These are phyloP conservation scores for Phyllosticta capitalensis DNA, from an alignment of 2,329 filamentous ascomycete genomes.

Conservation along the genomic window DNA sequence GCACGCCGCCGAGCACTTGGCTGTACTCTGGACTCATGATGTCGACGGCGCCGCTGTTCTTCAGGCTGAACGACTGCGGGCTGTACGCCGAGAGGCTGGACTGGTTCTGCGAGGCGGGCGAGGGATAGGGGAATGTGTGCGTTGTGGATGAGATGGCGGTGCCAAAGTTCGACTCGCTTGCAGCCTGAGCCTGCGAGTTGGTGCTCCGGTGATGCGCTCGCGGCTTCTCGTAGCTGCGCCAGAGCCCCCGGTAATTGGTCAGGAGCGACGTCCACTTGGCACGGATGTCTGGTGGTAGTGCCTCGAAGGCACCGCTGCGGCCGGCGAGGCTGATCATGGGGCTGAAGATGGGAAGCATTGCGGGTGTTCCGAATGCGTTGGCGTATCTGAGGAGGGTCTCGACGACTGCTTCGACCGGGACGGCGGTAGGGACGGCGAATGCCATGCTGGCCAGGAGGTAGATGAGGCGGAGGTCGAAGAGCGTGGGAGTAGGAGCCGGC, in stretches of 20 bases:
- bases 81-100: conserved; percentile 1
- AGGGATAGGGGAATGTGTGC: background rate
- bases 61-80: background rate
- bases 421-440: conserved; percentile 15
- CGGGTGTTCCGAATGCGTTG: conserved; percentile 17
- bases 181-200: background rate
- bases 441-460: conserved; percentile 20
- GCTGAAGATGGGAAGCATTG: conserved; percentile 20
- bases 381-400: conserved; percentile 20
- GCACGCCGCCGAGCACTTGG: background rate
- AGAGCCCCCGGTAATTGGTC: conserved; percentile 2
- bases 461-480: conserved; percentile 17
- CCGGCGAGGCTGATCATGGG: conserved; percentile 8
- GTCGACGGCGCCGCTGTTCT: background rate
- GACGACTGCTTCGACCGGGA: conserved; percentile 15
- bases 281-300: background rate
- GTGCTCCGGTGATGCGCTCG: background rate
- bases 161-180: background rate
- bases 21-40: background rate
- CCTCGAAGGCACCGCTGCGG: conserved; percentile 7
- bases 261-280: conserved; percentile 5
- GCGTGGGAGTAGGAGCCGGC: conserved; percentile 6
- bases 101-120: conserved; percentile 6
- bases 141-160: background rate
- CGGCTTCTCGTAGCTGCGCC: conserved; percentile 1